Conservation (phyloP, 805 yeast species). For the Kazachstania taianensis region DNA sequence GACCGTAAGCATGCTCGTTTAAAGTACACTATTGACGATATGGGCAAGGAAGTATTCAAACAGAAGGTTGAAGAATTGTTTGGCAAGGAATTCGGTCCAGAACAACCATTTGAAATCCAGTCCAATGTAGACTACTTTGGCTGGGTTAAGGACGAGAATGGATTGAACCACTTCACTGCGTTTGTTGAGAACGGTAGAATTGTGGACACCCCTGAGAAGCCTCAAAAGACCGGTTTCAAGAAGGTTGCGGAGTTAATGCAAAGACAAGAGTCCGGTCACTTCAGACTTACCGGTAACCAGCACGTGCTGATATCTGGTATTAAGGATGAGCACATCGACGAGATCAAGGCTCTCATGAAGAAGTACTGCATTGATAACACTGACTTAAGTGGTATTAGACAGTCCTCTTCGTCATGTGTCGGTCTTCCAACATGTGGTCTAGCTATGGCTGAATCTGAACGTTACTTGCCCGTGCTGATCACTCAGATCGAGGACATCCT, state of each 20-base stretch:
- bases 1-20: slow-evolving; percentile 97
- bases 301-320: slow-evolving; percentile 72
- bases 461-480: slow-evolving; percentile 71
- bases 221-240: slow-evolving; percentile 78
- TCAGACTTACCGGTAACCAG: slow-evolving; percentile 93
- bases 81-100: slow-evolving; percentile 64
- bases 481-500: slow-evolving; percentile 74
- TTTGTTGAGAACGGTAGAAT: slow-evolving; percentile 95
- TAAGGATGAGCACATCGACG: slow-evolving; percentile 54
- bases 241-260: slow-evolving; percentile 65
- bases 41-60: slow-evolving; percentile 81
- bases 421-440: slow-evolving; percentile 98
- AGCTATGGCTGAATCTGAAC: slow-evolving; percentile 97
- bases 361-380: slow-evolving; percentile 77
- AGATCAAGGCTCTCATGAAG: slow-evolving; percentile 53
- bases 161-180: slow-evolving; percentile 82
- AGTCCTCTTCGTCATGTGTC: slow-evolving; percentile 92
- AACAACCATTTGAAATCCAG: slow-evolving; percentile 64
- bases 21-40: slow-evolving; percentile 90
- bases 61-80: slow-evolving; percentile 70
- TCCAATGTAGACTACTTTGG: slow-evolving; percentile 89
- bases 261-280: slow-evolving; percentile 60
- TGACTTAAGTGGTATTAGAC: slow-evolving; percentile 70
- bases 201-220: slow-evolving; percentile 82
- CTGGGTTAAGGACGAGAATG: slow-evolving; percentile 81